A percentile compares a stretch with the other conserved stretches of the same genome.
Evolutionary conservation across 2,329 filamentous ascomycete genomes (phyloP).

Genomic region (Dothistroma septosporum): DNA sequence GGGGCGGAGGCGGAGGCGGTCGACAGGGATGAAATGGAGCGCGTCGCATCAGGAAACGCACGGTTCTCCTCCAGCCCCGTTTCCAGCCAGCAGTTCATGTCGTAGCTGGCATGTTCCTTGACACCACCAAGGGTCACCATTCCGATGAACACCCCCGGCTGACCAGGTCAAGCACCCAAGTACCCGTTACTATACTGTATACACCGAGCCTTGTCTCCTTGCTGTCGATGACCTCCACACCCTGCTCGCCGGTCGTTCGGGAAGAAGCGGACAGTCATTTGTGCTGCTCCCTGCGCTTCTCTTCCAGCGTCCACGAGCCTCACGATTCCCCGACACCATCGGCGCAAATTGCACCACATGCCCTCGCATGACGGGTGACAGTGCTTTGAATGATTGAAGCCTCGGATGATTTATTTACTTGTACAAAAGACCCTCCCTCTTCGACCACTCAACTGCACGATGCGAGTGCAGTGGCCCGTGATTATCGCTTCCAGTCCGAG

Average conservation of each 20-base stretch:
- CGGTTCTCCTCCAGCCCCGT: background rate
- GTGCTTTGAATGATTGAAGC: background rate
- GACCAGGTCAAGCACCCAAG: background rate
- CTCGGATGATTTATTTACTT: background rate
- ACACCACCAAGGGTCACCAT: too few relatives aligned
- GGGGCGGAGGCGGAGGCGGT: background rate
- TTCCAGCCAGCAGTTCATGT: background rate
- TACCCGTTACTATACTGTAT: too few relatives aligned
- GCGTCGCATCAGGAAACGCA: background rate
- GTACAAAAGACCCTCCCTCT: constrained; percentile 1
- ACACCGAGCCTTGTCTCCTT: background rate
- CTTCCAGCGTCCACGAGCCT: background rate
- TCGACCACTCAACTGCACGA: background rate
- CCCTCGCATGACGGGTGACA: too few relatives aligned
- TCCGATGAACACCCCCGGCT: too few relatives aligned
- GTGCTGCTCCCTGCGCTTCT: too few relatives aligned
- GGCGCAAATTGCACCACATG: too few relatives aligned
- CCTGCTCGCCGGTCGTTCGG: too few relatives aligned
- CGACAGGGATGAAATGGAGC: background rate
- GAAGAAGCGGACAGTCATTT: too few relatives aligned
- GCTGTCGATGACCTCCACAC: background rate
- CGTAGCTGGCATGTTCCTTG: too few relatives aligned
- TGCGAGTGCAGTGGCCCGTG: background rate
- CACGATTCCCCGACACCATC: too few relatives aligned
- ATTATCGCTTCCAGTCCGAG: background rate